phyloP scores from a whole-genome alignment of 2,329 filamentous ascomycete species.

The Cladorrhinum sp. region DNA sequence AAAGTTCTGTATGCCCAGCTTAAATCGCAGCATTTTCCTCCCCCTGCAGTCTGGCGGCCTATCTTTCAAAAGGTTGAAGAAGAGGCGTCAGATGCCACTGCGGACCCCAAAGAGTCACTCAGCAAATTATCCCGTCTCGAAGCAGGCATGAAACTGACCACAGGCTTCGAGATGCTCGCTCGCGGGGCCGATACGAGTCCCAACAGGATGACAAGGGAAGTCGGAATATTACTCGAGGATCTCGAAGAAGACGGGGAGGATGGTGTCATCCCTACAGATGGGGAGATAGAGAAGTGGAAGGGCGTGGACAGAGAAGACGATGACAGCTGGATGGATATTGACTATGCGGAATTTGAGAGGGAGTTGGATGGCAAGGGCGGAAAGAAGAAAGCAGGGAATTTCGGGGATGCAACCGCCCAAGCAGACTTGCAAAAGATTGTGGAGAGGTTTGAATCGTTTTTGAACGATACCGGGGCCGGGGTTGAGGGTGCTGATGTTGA shows the following conservation, averaged over 20 bases:
- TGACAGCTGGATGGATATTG: conserved; percentile 89
- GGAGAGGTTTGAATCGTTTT: conserved; percentile 84
- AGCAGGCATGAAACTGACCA: conserved; percentile 83
- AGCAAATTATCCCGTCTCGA: conserved; percentile 48
- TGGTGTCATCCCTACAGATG: conserved; percentile 61
- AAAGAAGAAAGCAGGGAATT: conserved; percentile 36
- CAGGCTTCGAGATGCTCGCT: conserved; percentile 86
- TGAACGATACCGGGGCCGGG: conserved; percentile 81
- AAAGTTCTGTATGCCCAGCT: conserved; percentile 89
- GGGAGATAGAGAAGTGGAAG: conserved; percentile 71
- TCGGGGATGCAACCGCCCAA: conserved; percentile 66
- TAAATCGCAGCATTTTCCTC: conserved; percentile 76
- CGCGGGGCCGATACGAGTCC: conserved; percentile 64
- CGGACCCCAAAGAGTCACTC: conserved; percentile 22
- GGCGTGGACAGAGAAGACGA: conserved; percentile 65
- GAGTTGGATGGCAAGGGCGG: conserved; percentile 59
- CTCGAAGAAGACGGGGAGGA: conserved; percentile 67
- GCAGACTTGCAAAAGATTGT: conserved; percentile 87
- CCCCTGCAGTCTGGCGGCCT: conserved; percentile 53
- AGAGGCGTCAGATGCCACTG: conserved; percentile 14
- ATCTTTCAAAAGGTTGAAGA: conserved; percentile 34
- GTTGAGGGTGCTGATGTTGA: conserved; percentile 71
- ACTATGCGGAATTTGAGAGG: conserved; percentile 82
- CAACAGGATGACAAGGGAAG: conserved; percentile 67
- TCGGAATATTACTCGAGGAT: conserved; percentile 73